Evolutionary conservation across 2,329 filamentous ascomycete genomes (phyloP), one percentile per base, ranked within the genome.

Genomic region (Colletotrichum falcatum): DNA sequence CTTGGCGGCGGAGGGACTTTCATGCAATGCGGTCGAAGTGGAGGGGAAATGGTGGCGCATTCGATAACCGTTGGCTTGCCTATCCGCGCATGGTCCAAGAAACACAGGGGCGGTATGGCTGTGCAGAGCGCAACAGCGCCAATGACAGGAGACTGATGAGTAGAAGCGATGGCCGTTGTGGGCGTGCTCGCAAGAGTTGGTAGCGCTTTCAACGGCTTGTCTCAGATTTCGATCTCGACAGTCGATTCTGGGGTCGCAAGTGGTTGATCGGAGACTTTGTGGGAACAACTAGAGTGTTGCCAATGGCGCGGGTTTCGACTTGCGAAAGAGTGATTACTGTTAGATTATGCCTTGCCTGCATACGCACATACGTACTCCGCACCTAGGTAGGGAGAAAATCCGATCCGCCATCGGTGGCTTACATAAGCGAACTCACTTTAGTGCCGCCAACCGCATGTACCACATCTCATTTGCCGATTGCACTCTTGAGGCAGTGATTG

Each of bases 1-100:
- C 68, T 67, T 71, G 68, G 68, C 68, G 37, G 5, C 26, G 16
- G 58, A 61, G 46, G 33, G 53, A 20, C 39, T 59, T 33, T 68
- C 53, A 71, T 59, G 58, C 64, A 53, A 23, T 26, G 54, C 46
- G 49, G 26, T 30, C 16, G 60, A 48, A 44, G 14, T 58, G 51
- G 53, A 33, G 18, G 23, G 8, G 53, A 35, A 11, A 37, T 16
- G 23, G 62, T 66, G 59, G 65, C 51, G 65, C 42, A 51, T n/a
- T 26, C 18, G 11, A 23, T 12, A 11, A 44, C 7, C 14, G 35
- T 58, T 58, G 58, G 42, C 30, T 33, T 33, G 30, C 4, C n/a
- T n/a, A n/a, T n/a, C n/a, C 58, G 42, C 20, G 33, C n/a, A 42
- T 28, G 39, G 30, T 20, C 23, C 7, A 30, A 42, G 14, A 37